A percentile compares a stretch with the other conserved stretches of the same genome.
These are phyloP conservation scores for Trichoderma sp. DNA, from an alignment of 2,329 filamentous ascomycete genomes.

Conservation along the genomic window DNA sequence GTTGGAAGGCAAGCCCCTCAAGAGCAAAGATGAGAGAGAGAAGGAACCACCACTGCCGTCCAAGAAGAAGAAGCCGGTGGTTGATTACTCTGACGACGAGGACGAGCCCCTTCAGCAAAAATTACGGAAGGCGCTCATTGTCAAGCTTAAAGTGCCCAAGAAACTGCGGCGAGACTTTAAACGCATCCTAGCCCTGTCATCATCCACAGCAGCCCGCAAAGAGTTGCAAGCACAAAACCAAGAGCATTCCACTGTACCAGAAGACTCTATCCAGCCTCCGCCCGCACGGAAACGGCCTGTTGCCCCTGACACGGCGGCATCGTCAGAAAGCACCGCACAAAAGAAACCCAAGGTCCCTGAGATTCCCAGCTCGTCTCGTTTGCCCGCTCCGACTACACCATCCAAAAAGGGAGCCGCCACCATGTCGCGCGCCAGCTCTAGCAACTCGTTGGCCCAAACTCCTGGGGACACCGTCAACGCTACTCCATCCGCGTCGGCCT, in stretches of 20 bases:
- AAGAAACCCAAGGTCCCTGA: conserved; percentile 50
- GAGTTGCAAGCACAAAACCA: conserved; percentile 30
- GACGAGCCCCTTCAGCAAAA: conserved; percentile 35
- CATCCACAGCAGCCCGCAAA: conserved; percentile 33
- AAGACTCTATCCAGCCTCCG: conserved; percentile 39
- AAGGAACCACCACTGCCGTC: conserved; percentile 26
- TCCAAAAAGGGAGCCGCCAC: conserved; percentile 51
- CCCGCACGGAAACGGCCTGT: conserved; percentile 53
- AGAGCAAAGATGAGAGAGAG: conserved; percentile 20
- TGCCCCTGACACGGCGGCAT: conserved; percentile 33
- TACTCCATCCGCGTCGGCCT: conserved; percentile 32
- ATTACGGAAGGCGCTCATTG: conserved; percentile 39
- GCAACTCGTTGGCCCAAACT: conserved; percentile 53
- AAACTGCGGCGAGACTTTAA: conserved; percentile 46
- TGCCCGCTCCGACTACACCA: conserved; percentile 51
- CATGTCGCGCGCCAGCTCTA: conserved; percentile 57
- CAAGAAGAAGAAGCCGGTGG: conserved; percentile 32
- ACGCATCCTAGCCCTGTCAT: conserved; percentile 48
- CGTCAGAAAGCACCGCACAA: conserved; percentile 39
- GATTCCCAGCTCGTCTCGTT: conserved; percentile 35
- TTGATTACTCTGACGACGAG: conserved; percentile 37
- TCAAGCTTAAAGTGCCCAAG: conserved; percentile 53
- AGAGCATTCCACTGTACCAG: conserved; percentile 42
- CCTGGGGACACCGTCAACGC: conserved; percentile 47
- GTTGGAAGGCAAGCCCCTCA: conserved; percentile 23